Base-by-base conservation (phyloP, 2,329 filamentous ascomycete species). In the Penicillium sp. region DNA sequence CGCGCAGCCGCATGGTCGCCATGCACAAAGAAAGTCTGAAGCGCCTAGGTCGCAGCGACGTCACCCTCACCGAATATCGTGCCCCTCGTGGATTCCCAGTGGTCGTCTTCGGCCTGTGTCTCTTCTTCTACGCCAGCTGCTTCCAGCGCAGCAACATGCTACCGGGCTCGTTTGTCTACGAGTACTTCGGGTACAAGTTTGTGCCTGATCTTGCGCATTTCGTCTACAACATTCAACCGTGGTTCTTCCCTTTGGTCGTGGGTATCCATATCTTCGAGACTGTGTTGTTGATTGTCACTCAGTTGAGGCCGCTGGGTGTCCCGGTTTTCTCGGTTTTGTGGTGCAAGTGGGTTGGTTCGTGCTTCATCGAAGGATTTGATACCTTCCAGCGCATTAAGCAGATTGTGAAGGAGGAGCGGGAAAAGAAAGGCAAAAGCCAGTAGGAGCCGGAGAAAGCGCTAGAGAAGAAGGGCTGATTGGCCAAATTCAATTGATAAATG, bases 1-100 rank as follows among this genome's bases (percentile, higher is more conserved):
- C 86, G 9, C 86, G 91, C 49, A 77, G 82, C 44, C 84, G 89
- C 48, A 78, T 93, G 39, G 85, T 95, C 46, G 84, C 86, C 48
- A 89, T 97, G 85, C 85, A 88, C 68, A 74, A 81, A 54, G 79
- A 83, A 10, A 80, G 82, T 24, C 81, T 88, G 32, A 63, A 75
- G 31, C 81, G 75, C 1, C 83, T 96, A 11, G 85, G 83, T 14
- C 79, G 88, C 38, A 83, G 79, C 55, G 78, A 82, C 53, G 78
- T 86, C 49, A 77, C 77, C 0, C 72, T 87, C 53, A 79, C 75
- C 71, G 83, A 73, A 60, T 85, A 77, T 68, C 71, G 67, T 68
- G 83, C 62, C 2, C 82, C 82, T 0, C 75, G 66, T 64, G 82
- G 78, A 64, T 60, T 78, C 13, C 83, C 87, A 38, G 65, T 79